Evolutionary conservation across 768 basidiomycete genomes (phyloP), one percentile per base, ranked within the genome.

Genomic region (Cyclocybe aegerita): DNA sequence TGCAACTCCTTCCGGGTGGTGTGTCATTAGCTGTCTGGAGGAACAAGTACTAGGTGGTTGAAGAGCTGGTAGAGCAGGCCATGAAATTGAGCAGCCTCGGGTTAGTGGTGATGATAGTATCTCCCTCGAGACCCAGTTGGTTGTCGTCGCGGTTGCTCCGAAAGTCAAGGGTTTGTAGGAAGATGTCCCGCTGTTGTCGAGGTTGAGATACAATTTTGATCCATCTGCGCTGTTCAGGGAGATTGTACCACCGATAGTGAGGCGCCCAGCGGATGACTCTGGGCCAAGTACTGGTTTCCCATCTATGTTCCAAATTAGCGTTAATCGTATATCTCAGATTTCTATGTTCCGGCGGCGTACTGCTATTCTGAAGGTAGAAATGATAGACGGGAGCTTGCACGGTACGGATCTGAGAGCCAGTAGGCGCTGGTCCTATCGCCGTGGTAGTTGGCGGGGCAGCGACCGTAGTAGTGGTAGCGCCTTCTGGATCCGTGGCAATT

Each of bases 101-200:
- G 49, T 59, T 64, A 4, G 75, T 79, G 17, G 74, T 80, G 60
- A 83, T 78, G 59, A 82, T 81, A 10, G 81, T 80, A 55, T 83
- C 81, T 9, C 80, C 80, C 61, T 81, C 79, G 34, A 83, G 70
- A 33, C 71, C 80, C 81, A 82, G 56, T 79, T 70, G 6, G 75
- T 77, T 14, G 80, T 81, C 4, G 66, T 71, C 9, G 80, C 76
- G 0, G 76, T 72, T 1, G 68, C 54, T 43, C 69, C 73, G 43
- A 82, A 70, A 1, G 70, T 72, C 40, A 83, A 63, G 9, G 77
- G 60, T 57, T 77, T 73, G 64, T 80, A 82, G 7, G 77, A 77
- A 6, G 75, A 66, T 31, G 77, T 65, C 8, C 65, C 74, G 45
- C 57, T 66, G 41, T 60, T 69, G 51, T 76, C 62, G 46, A 79